phyloP scores from a whole-genome alignment of 805 yeast species.

The Candida alai region DNA sequence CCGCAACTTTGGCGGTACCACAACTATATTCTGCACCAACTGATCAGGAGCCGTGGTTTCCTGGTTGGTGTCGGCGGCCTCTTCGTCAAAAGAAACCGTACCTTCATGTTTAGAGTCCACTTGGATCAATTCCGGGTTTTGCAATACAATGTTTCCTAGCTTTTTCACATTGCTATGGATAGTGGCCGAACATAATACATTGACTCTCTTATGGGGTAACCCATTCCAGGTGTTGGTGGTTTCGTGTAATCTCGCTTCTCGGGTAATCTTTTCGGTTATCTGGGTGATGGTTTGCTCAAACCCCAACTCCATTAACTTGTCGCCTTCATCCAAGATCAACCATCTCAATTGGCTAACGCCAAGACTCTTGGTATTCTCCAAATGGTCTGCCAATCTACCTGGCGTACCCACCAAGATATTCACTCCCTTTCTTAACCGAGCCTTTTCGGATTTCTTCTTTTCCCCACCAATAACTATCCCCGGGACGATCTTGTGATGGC shows the following conservation, averaged over 20 bases:
- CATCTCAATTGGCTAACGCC: constrained; percentile 74
- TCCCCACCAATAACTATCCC: constrained; percentile 98
- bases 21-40: constrained; percentile 70
- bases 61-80: background rate
- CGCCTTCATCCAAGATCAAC: constrained; percentile 96
- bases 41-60: constrained; percentile 77
- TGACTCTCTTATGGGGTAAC: constrained; percentile 69
- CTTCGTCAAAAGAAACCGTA: constrained; percentile 10
- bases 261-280: constrained; percentile 59
- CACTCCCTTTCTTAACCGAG: constrained; percentile 91
- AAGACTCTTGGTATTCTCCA: constrained; percentile 79
- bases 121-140: constrained; percentile 68
- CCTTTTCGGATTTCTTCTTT: constrained; percentile 94
- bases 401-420: constrained; percentile 97
- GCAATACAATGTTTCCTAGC: constrained; percentile 73
- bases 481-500: constrained; percentile 88
- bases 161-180: constrained; percentile 75
- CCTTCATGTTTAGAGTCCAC: constrained; percentile 12
- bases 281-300: constrained; percentile 88
- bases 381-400: constrained; percentile 91
- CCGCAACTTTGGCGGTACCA: constrained; percentile 90
- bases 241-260: constrained; percentile 35
- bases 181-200: constrained; percentile 92
- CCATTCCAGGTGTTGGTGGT: constrained; percentile 42
- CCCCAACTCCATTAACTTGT: constrained; percentile 90